These are phyloP conservation scores for Solanum clarkiae DNA, from an alignment of 257 asterid genomes.

Conservation along the genomic window DNA sequence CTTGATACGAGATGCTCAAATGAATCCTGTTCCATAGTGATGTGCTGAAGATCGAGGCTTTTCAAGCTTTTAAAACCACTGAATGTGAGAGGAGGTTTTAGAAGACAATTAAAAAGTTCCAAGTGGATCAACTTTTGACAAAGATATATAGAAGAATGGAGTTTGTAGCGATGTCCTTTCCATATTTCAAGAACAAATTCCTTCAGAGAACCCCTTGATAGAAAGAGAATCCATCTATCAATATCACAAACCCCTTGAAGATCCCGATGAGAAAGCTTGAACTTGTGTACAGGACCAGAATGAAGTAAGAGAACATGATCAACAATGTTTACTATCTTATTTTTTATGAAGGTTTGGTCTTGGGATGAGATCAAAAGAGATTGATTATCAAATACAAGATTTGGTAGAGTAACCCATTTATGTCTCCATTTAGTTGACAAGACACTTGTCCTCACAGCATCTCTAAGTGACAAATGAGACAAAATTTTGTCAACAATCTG, in stretches of 20 bases:
- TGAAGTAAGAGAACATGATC: constrained; percentile 89
- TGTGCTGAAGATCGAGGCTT: constrained; percentile 95
- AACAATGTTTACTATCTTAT: constrained; percentile 67
- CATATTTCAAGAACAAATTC: constrained; percentile 90
- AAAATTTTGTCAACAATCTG: constrained; percentile 69
- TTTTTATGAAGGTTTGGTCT: constrained; percentile 56
- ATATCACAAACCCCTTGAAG: constrained; percentile 87
- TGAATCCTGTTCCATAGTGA: constrained; percentile 83
- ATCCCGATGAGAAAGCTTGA: constrained; percentile 91
- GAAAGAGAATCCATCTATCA: constrained; percentile 86
- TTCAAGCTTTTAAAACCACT: constrained; percentile 67
- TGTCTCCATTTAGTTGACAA: constrained; percentile 86
- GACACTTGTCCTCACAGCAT: constrained; percentile 79
- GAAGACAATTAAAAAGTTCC: constrained; percentile 85
- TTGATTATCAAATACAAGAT: constrained; percentile 77
- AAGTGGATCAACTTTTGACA: constrained; percentile 71
- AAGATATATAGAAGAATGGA: constrained; percentile 61
- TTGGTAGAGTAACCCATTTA: constrained; percentile 82
- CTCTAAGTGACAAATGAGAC: constrained; percentile 70
- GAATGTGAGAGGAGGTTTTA: constrained; percentile 57
- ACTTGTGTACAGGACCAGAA: constrained; percentile 62
- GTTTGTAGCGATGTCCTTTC: constrained; percentile 94
- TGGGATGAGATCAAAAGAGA: constrained; percentile 64
- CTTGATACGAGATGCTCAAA: constrained; percentile 63
- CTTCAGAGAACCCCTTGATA: constrained; percentile 64